Conservation (phyloP, 2,329 filamentous ascomycete species). For the Trichophyton rubrum region DNA sequence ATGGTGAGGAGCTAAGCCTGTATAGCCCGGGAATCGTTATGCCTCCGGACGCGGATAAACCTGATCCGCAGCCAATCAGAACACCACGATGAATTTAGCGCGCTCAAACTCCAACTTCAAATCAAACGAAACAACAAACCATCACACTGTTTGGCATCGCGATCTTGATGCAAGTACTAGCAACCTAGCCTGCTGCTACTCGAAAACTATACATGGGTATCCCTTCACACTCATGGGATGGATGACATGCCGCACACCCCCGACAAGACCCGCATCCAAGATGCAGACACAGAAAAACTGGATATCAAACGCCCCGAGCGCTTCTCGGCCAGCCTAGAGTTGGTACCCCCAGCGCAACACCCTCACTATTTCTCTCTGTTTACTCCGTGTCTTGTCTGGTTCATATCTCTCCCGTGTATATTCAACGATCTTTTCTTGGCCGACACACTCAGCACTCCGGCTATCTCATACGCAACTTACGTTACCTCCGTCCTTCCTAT, state of each 20-base stretch:
- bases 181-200: neutral
- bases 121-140: neutral
- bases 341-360: neutral
- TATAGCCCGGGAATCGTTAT: neutral
- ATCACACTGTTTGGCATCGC: neutral
- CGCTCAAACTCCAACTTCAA: neutral
- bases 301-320: slow-evolving; percentile 2
- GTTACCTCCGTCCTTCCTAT: neutral
- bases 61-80: neutral
- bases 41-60: neutral
- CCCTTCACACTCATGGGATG: slow-evolving; percentile 2
- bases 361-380: neutral
- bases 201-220: slow-evolving; percentile 3
- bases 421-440: neutral
- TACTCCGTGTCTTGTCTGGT: neutral
- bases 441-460: neutral
- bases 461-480: neutral
- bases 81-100: neutral
- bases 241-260: neutral
- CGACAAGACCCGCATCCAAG: slow-evolving; percentile 1
- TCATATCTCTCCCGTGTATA: neutral
- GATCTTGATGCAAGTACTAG: neutral
- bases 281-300: neutral
- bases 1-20: neutral
- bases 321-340: neutral